Evolutionary conservation across 495 filamentous ascomycete genomes (phyloP).

Genomic region (Aspergillus sparsus): DNA sequence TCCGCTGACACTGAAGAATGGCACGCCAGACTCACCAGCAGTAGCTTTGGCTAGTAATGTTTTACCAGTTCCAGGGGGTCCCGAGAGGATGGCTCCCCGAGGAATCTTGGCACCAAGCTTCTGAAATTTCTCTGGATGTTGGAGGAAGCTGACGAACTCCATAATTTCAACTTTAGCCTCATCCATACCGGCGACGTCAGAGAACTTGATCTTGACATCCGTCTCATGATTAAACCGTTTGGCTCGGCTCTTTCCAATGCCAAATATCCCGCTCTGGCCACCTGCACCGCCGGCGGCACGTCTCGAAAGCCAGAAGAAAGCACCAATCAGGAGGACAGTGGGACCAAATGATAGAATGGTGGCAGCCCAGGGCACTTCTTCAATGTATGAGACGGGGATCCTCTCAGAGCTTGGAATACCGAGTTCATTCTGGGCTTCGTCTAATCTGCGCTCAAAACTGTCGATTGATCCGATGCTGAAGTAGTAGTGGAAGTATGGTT

Average conservation of each 20-base stretch:
- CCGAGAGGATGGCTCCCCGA: constrained; percentile 92
- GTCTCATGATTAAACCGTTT: constrained; percentile 97
- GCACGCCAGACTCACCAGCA: constrained; percentile 94
- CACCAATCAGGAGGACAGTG: constrained; percentile 79
- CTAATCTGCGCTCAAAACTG: constrained; percentile 82
- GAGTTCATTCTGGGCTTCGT: constrained; percentile 83
- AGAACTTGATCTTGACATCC: constrained; percentile 92
- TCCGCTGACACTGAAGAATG: constrained; percentile 97
- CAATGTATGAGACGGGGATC: constrained; percentile 87
- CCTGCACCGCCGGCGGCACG: constrained; percentile 65
- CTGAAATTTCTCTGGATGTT: constrained; percentile 85
- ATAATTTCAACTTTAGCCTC: constrained; percentile 98
- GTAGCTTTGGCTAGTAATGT: constrained; percentile 96
- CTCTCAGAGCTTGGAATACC: constrained; percentile 79
- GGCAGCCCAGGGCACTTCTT: constrained; percentile 66
- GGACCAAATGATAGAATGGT: constrained; percentile 78
- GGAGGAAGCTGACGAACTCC: constrained; percentile 97
- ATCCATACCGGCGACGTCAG: constrained; percentile 97
- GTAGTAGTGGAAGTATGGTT: constrained; percentile 77
- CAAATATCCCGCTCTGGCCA: constrained; percentile 81
- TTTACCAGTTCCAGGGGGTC: constrained; percentile 97
- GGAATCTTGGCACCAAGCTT: constrained; percentile 96
- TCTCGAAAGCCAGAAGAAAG: constrained; percentile 70
- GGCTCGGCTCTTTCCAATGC: constrained; percentile 90
- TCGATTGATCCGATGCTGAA: constrained; percentile 96